A percentile compares a stretch with the other conserved stretches of the same genome.
Evolutionary conservation across 257 asterid genomes (phyloP).

Genomic region (Cynanchum wilfordii): DNA sequence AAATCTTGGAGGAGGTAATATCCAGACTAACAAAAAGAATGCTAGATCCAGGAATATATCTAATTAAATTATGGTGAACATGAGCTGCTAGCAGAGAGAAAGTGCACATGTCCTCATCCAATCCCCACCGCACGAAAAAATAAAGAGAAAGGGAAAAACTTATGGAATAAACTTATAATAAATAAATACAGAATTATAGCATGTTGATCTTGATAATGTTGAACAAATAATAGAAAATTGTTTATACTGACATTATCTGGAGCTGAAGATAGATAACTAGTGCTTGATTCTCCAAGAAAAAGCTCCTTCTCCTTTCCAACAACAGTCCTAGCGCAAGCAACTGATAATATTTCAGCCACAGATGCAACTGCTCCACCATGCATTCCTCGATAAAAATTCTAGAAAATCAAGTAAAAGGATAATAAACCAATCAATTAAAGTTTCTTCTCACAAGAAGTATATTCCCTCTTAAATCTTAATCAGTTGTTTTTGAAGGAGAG

Average conservation of each 20-base stretch:
- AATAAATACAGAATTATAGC: not conserved
- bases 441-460: not conserved
- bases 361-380: conserved; percentile 90
- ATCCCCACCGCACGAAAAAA: not conserved
- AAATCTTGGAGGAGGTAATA: not conserved
- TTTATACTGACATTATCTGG: conserved; percentile 36
- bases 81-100: not conserved
- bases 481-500: not conserved
- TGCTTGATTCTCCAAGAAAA: conserved; percentile 81
- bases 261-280: conserved; percentile 73
- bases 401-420: not conserved
- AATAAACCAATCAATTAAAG: not conserved
- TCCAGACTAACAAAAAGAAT: not conserved
- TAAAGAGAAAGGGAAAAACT: not conserved
- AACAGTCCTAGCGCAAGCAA: conserved; percentile 80
- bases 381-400: conserved; percentile 71
- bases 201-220: not conserved
- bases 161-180: not conserved
- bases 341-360: conserved; percentile 60
- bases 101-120: not conserved
- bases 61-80: not conserved
- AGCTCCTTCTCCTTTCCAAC: conserved; percentile 63
- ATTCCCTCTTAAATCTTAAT: not conserved
- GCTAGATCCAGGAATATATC: not conserved
- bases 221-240: not conserved